These are phyloP conservation scores for Fusarium poae DNA, from an alignment of 2,329 filamentous ascomycete species.

Conservation along the genomic window DNA sequence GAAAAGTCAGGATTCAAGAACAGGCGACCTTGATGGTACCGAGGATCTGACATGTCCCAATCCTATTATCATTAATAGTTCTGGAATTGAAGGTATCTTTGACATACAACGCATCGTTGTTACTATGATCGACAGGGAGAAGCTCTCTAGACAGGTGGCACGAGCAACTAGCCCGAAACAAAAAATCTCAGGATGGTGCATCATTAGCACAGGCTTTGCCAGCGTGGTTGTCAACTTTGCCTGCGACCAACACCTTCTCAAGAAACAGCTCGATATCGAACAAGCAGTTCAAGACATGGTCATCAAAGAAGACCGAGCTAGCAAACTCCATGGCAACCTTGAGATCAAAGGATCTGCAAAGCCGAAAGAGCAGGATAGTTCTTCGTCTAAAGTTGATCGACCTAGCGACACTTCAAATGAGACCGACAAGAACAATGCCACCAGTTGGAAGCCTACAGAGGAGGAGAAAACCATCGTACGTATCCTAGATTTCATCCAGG, in stretches of 20 bases:
- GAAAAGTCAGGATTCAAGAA: background rate
- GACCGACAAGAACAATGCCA: background rate
- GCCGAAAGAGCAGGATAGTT: background rate
- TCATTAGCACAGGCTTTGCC: slow-evolving; percentile 8
- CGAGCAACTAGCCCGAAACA: slow-evolving; percentile 5
- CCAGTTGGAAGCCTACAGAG: background rate
- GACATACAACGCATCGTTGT: slow-evolving; percentile 10
- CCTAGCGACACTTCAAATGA: background rate
- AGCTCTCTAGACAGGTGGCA: background rate
- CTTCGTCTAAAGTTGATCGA: background rate
- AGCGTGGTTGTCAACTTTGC: slow-evolving; percentile 14
- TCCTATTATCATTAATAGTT: slow-evolving; percentile 9
- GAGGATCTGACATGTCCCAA: background rate
- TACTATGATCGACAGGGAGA: slow-evolving; percentile 11
- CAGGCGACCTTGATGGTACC: background rate
- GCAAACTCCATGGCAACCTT: background rate
- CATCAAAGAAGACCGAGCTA: background rate
- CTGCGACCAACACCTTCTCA: slow-evolving; percentile 3
- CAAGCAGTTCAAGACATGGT: slow-evolving; percentile 8
- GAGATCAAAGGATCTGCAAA: background rate
- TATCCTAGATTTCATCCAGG: slow-evolving; percentile 6
- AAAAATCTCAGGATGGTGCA: slow-evolving; percentile 15
- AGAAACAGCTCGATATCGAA: slow-evolving; percentile 7
- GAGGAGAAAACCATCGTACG: slow-evolving; percentile 8
- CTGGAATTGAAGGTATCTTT: slow-evolving; percentile 12